These are phyloP conservation scores for Maudiozyma barnettii DNA, from an alignment of 805 yeast genomes.

Conservation along the genomic window DNA sequence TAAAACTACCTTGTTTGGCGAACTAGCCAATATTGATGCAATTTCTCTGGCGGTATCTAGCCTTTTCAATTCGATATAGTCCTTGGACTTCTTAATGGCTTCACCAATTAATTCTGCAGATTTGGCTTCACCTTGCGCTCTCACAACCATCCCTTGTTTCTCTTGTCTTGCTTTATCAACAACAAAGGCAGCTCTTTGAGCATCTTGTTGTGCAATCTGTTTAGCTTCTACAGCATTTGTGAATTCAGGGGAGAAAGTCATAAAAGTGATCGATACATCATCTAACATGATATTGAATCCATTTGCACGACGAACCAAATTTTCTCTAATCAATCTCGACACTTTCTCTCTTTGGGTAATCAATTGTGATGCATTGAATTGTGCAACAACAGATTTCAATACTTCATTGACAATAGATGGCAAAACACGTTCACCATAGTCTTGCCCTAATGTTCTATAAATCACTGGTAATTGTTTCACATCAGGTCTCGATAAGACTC, in stretches of 20 bases:
- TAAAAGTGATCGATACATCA: conserved; percentile 91
- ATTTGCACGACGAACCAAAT: conserved; percentile 80
- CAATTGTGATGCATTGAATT: conserved; percentile 94
- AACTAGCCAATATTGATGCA: conserved; percentile 70
- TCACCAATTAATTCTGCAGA: conserved; percentile 98
- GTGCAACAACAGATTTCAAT: conserved; percentile 92
- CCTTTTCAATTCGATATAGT: conserved; percentile 93
- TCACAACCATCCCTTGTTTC: conserved; percentile 92
- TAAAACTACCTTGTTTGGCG: conserved; percentile 86
- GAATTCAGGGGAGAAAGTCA: conserved; percentile 97
- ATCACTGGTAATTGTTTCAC: conserved; percentile 69
- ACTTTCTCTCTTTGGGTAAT: conserved; percentile 99
- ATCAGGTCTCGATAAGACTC: conserved; percentile 88
- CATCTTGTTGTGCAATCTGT: conserved; percentile 99
- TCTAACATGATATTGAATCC: conserved; percentile 82
- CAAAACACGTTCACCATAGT: conserved; percentile 92
- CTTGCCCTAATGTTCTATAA: conserved; percentile 85
- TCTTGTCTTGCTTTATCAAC: conserved; percentile 97
- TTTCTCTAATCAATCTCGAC: conserved; percentile 82
- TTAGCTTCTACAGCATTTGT: conserved; percentile 97
- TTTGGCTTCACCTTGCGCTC: conserved; percentile 97
- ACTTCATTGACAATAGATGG: conserved; percentile 99
- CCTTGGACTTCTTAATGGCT: conserved; percentile 92
- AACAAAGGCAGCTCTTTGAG: conserved; percentile 94
- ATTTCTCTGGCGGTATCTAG: conserved; percentile 96